A percentile compares a stretch with the other conserved stretches of the same genome.
Conservation (phyloP, 2,329 filamentous ascomycete species). For the Fusarium sp. region DNA sequence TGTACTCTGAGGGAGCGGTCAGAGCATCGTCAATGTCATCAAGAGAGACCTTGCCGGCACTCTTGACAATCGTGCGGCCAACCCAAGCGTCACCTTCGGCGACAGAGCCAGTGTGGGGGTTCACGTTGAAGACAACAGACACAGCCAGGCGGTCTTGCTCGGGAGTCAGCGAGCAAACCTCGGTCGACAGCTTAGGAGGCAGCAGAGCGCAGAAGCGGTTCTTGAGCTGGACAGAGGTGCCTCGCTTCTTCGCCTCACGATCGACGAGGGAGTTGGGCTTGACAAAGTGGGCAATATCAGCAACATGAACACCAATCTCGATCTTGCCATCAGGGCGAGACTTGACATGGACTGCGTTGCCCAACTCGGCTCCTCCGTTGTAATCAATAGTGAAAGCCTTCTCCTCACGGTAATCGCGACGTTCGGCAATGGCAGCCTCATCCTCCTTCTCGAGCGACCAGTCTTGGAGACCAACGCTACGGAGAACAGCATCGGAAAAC, state of each 20-base stretch:
- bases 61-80: slow-evolving; percentile 94
- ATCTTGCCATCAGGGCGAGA: slow-evolving; percentile 85
- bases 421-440: slow-evolving; percentile 78
- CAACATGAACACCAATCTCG: slow-evolving; percentile 95
- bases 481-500: slow-evolving; percentile 95
- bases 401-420: slow-evolving; percentile 92
- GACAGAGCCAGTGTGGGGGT: slow-evolving; percentile 82
- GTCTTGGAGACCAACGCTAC: slow-evolving; percentile 91
- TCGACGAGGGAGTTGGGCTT: slow-evolving; percentile 96
- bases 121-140: slow-evolving; percentile 93
- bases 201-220: slow-evolving; percentile 91
- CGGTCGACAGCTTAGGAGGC: slow-evolving; percentile 85
- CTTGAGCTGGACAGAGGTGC: slow-evolving; percentile 94
- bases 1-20: slow-evolving; percentile 72
- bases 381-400: slow-evolving; percentile 93
- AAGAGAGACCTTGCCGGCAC: slow-evolving; percentile 86
- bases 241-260: slow-evolving; percentile 97
- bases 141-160: slow-evolving; percentile 92
- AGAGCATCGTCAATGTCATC: slow-evolving; percentile 89
- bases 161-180: slow-evolving; percentile 89
- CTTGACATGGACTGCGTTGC: slow-evolving; percentile 95
- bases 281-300: slow-evolving; percentile 96
- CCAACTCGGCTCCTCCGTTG: slow-evolving; percentile 88
- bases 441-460: slow-evolving; percentile 91
- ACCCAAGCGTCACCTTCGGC: slow-evolving; percentile 93